phyloP scores from a whole-genome alignment of 176 grass and related monocot species.

The Hordeum vulgare region MorexV3_pseudomolecules_assembly NC_058523.1:25031343-25031842 shows the following conservation, averaged over 20 bases:
- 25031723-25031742: not conserved
- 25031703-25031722: not conserved
- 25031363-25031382: not conserved
- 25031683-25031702: too few relatives aligned
- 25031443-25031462: constrained; percentile 15
- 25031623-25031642: too few relatives aligned
- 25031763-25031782: too few relatives aligned
- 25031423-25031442: too few relatives aligned
- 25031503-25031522: not conserved
- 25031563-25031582: too few relatives aligned
- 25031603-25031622: too few relatives aligned
- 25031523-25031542: not conserved
- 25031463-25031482: constrained; percentile 14
- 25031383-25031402: not conserved
- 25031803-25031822: not conserved
- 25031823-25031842: not conserved
- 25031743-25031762: too few relatives aligned
- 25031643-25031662: too few relatives aligned
- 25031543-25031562: not conserved
- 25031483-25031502: constrained; percentile 6
- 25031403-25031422: not conserved
- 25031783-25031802: not conserved
- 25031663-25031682: too few relatives aligned
- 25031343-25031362: not conserved
- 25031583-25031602: too few relatives aligned